These are phyloP conservation scores for Yamadazyma endophytica DNA, from an alignment of 805 yeast genomes.

Conservation along the genomic window DNA sequence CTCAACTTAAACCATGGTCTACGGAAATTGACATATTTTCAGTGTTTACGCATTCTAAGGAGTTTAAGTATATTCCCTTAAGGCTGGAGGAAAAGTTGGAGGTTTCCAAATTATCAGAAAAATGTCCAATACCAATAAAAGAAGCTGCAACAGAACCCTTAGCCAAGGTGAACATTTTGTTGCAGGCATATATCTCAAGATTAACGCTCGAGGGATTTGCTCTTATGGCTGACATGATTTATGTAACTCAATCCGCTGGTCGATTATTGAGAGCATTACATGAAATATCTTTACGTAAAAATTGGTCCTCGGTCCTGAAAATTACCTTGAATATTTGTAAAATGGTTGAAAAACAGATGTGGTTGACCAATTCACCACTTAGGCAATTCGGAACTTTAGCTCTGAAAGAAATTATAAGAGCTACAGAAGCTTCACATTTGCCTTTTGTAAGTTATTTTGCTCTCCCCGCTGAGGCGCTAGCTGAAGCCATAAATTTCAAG, in stretches of 20 bases:
- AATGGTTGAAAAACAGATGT: conserved; percentile 74
- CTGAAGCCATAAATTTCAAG: conserved; percentile 74
- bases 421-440: conserved; percentile 73
- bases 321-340: conserved; percentile 62
- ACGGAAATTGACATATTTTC: conserved; percentile 71
- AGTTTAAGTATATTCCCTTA: conserved; percentile 78
- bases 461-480: conserved; percentile 71
- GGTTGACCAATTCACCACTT: conserved; percentile 84
- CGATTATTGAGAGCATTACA: conserved; percentile 80
- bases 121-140: conserved; percentile 82
- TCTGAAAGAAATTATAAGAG: conserved; percentile 64
- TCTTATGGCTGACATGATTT: conserved; percentile 86
- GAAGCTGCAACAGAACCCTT: conserved; percentile 66
- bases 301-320: conserved; percentile 67
- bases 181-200: conserved; percentile 85
- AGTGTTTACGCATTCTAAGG: conserved; percentile 77
- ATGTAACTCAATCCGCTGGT: conserved; percentile 89
- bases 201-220: conserved; percentile 83
- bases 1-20: conserved; percentile 58
- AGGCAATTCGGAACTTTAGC: conserved; percentile 71
- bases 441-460: conserved; percentile 80
- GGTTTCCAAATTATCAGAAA: conserved; percentile 59
- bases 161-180: conserved; percentile 72
- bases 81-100: conserved; percentile 84
- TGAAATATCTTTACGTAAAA: conserved; percentile 67